A percentile compares a stretch with the other conserved stretches of the same genome.
phyloP scores from a whole-genome alignment of 129 eudicot genomes.

The Flaveria ramosissima region DNA sequence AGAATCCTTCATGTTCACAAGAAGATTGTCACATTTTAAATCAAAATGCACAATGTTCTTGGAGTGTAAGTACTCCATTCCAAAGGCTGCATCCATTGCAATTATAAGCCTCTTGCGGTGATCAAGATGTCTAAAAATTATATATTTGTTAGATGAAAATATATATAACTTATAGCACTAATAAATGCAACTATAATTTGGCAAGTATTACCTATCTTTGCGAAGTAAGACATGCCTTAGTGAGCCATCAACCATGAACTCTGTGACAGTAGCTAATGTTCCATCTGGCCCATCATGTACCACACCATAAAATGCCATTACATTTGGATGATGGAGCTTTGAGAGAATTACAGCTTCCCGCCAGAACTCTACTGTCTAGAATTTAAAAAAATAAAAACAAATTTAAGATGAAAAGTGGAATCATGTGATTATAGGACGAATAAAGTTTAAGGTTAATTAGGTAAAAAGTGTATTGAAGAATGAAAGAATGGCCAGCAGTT shows the following conservation, averaged over 20 bases:
- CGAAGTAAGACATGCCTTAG: slow-evolving; percentile 85
- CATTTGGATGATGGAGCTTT: slow-evolving; percentile 97
- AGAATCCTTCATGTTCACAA: slow-evolving; percentile 88
- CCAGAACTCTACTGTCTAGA: slow-evolving; percentile 85
- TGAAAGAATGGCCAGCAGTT: neutral
- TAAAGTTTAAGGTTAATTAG: neutral
- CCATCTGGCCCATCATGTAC: slow-evolving; percentile 98
- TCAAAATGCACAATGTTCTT: slow-evolving; percentile 96
- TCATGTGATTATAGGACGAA: neutral
- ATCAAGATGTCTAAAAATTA: slow-evolving; percentile 76
- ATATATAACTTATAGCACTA: neutral
- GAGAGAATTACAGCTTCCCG: slow-evolving; percentile 88
- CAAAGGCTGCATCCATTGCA: slow-evolving; percentile 98
- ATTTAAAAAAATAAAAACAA: slow-evolving; percentile 3
- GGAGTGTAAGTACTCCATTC: slow-evolving; percentile 97
- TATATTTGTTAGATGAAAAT: neutral
- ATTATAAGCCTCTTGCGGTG: slow-evolving; percentile 85
- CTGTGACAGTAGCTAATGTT: slow-evolving; percentile 92
- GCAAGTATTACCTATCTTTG: slow-evolving; percentile 69
- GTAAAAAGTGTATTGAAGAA: neutral
- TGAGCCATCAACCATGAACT: slow-evolving; percentile 95
- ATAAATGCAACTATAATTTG: neutral
- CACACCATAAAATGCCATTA: slow-evolving; percentile 94
- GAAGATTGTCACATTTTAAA: slow-evolving; percentile 89
- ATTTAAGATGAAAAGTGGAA: slow-evolving; percentile 6